Percentiles rank a stretch among this genome's conserved stretches.
phyloP scores from a whole-genome alignment of 2,329 filamentous ascomycete species.

The Nothophaeocryptopus gaeumannii region DNA sequence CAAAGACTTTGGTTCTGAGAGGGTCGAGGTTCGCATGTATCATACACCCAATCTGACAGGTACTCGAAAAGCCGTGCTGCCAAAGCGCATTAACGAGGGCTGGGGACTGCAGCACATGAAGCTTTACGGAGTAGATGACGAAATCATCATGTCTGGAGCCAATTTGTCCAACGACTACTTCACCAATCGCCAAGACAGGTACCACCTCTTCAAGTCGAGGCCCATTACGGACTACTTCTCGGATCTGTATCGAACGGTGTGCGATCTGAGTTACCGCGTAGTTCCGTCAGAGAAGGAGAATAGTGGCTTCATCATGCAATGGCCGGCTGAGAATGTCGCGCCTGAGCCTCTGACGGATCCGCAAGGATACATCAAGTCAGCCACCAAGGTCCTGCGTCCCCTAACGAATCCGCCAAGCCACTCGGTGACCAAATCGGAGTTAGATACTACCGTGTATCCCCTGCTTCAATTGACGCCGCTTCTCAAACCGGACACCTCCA shows the following conservation, averaged over 20 bases:
- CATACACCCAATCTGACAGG: constrained; percentile 95
- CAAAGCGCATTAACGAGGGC: constrained; percentile 90
- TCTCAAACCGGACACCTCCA: constrained; percentile 74
- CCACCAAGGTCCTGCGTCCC: constrained; percentile 64
- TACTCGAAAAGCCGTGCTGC: constrained; percentile 75
- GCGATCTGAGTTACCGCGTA: constrained; percentile 78
- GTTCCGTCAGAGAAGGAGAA: constrained; percentile 53
- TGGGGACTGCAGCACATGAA: constrained; percentile 99
- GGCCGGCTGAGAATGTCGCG: constrained; percentile 72
- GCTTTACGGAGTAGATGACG: constrained; percentile 91
- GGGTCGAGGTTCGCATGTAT: constrained; percentile 94
- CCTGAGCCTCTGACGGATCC: constrained; percentile 72
- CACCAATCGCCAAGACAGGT: constrained; percentile 89
- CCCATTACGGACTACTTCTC: constrained; percentile 80
- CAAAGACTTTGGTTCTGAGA: constrained; percentile 73
- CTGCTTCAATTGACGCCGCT: constrained; percentile 85
- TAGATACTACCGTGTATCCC: constrained; percentile 77
- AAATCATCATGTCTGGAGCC: constrained; percentile 92
- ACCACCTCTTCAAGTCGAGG: constrained; percentile 81
- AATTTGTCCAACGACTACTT: constrained; percentile 95
- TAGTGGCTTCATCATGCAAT: constrained; percentile 58
- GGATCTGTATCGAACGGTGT: constrained; percentile 71
- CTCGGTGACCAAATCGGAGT: constrained; percentile 26
- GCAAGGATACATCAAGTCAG: constrained; percentile 64
- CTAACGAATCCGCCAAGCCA: constrained; percentile 56